A percentile compares a stretch with the other conserved stretches of the same genome.
Evolutionary conservation across 805 yeast genomes (phyloP).

Genomic region (Starmerella vitae): DNA sequence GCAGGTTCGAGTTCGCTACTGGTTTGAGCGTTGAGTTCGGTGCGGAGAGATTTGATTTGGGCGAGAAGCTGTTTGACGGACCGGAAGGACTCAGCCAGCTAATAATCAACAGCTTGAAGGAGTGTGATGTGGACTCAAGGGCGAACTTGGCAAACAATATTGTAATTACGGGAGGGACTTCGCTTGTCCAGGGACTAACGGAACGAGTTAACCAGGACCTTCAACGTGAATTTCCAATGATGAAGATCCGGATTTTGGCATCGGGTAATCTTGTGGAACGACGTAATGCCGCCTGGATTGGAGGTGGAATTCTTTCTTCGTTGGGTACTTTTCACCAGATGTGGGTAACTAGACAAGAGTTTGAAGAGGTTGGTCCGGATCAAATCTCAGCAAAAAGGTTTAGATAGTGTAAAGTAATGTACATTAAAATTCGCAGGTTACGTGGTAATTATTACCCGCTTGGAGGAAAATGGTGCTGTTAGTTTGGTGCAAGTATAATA

Average conservation of each 20-base stretch:
- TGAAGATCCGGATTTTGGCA: slow-evolving; percentile 72
- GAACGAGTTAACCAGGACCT: slow-evolving; percentile 65
- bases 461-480: too few species aligned
- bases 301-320: slow-evolving; percentile 77
- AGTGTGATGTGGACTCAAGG: slow-evolving; percentile 71
- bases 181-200: slow-evolving; percentile 67
- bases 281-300: slow-evolving; percentile 75
- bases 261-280: slow-evolving; percentile 63
- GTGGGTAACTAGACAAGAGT: slow-evolving; percentile 83
- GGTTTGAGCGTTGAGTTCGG: slow-evolving; percentile 54
- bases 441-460: too few species aligned
- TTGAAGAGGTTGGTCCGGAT: slow-evolving; percentile 77
- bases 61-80: slow-evolving; percentile 53
- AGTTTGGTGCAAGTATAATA: too few species aligned
- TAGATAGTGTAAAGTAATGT: too few species aligned
- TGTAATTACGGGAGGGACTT: slow-evolving; percentile 72
- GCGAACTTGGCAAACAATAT: slow-evolving; percentile 81
- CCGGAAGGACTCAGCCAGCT: slow-evolving; percentile 41
- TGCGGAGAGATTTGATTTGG: slow-evolving; percentile 46
- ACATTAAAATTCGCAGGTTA: too few species aligned
- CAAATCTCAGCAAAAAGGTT: slow-evolving; percentile 69
- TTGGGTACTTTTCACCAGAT: slow-evolving; percentile 92
- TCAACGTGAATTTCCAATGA: slow-evolving; percentile 58
- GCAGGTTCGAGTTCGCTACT: slow-evolving; percentile 47
- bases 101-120: slow-evolving; percentile 36